A percentile compares a stretch with the other conserved stretches of the same genome.
These are phyloP conservation scores for Fraxinus baroniana DNA, from an alignment of 305 asterid genomes.

Conservation along the genomic window DNA sequence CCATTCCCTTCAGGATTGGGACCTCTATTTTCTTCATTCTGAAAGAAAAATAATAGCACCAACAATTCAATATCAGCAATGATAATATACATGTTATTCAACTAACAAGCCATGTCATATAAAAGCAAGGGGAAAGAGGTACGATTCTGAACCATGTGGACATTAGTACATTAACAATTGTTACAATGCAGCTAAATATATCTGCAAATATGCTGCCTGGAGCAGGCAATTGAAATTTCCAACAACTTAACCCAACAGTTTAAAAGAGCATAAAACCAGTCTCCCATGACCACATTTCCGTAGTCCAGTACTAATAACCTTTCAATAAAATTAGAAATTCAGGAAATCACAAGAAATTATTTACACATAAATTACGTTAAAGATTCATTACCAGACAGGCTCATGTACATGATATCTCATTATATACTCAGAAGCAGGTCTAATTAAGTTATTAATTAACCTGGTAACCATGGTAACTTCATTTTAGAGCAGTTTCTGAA, in stretches of 20 bases:
- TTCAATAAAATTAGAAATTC: background rate
- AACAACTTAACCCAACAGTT: background rate
- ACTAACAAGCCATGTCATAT: background rate
- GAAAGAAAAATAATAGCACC: background rate
- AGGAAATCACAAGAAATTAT: background rate
- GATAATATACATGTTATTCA: background rate
- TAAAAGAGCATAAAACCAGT: background rate
- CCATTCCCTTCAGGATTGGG: slow-evolving; percentile 4
- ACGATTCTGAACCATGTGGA: background rate
- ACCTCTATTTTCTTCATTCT: slow-evolving; percentile 46
- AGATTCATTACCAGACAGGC: background rate
- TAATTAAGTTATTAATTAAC: background rate
- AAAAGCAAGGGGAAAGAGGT: background rate
- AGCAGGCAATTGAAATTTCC: background rate
- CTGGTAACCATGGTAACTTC: background rate
- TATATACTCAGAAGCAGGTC: background rate
- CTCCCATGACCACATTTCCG: background rate
- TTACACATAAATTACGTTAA: background rate
- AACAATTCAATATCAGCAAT: background rate
- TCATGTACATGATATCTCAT: background rate
- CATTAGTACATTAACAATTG: background rate
- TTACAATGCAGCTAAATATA: background rate
- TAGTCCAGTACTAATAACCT: background rate
- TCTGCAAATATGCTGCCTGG: background rate
- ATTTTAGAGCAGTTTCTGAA: background rate